Base-by-base conservation (phyloP, 352 stramenopile genomes). In the Phytophthora crassamura region DNA sequence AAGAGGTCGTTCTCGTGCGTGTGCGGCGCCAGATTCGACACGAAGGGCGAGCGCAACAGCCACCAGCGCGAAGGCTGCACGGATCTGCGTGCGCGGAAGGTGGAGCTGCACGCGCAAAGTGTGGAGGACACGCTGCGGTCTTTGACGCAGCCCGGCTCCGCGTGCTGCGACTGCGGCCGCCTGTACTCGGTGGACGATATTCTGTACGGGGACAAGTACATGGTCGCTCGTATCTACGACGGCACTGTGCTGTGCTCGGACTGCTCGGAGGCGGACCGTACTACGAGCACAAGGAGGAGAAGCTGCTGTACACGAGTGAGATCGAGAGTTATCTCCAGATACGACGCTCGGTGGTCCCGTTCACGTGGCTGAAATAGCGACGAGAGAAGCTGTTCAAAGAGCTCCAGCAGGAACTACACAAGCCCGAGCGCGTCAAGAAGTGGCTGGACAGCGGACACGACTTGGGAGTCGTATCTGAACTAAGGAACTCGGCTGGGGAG, bases 391-490 rank as follows among this genome's bases (percentile, higher is more conserved):
- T 63, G 4, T 63, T 54, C 42, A 42, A 36, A 18, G 43, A 54
- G 11, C 42, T 63, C 9, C 54, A 54, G 36, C 42, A 49, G 43
- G 47, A 41, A 20, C 30, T 63, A 34, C 12, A 46, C 32, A 38
- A 50, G 10, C 51, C 51, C 7, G 41, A 12, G 11, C 51, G 39
- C 16, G 40, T 59, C 7, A 38, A 59, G 12, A 40, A 49, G 32
- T 59, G 39, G 39, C 22, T 59, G 14, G 34, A 63, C 12, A 54
- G 54, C 14, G 42, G 35, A 30, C 41, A 38, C 10, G 39, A 32
- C 10, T 11, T 54, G n/a, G 11, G 54, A 63, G 11, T 47, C 42
- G 7, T 63, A 63, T 16, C 35, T 48, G 43, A 53, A 48, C 55
- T 41, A 40, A 25, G 22, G 22, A 25, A 25, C 22, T 1, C 22